Percentiles rank a stretch among this genome's conserved stretches.
These are phyloP conservation scores for Viridothelium virens DNA, from an alignment of 495 filamentous ascomycete genomes.

Conservation along the genomic window DNA sequence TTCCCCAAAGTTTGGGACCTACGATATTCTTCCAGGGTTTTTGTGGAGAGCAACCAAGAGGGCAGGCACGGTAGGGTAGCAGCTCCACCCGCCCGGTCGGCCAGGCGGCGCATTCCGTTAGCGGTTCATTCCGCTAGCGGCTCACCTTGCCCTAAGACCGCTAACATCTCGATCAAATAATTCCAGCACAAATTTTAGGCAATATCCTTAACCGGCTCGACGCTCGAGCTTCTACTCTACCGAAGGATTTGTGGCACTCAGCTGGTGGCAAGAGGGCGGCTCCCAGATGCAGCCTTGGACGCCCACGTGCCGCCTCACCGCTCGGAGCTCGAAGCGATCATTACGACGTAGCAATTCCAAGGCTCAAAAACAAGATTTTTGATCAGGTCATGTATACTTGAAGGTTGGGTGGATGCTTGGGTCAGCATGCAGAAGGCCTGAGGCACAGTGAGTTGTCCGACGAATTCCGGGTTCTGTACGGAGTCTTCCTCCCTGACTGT, in stretches of 20 bases:
- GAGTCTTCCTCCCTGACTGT: neutral
- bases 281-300: neutral
- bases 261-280: neutral
- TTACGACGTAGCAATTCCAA: too few species aligned
- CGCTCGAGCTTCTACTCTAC: neutral
- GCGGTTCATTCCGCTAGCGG: neutral
- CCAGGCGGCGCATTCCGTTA: neutral
- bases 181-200: neutral
- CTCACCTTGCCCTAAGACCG: too few species aligned
- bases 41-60: too few species aligned
- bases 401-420: neutral
- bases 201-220: neutral
- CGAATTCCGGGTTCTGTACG: too few species aligned
- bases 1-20: too few species aligned
- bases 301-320: neutral
- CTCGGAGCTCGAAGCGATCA: neutral
- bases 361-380: too few species aligned
- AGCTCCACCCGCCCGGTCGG: neutral
- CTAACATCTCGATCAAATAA: neutral
- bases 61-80: neutral
- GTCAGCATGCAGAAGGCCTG: neutral
- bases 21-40: too few species aligned
- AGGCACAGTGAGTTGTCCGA: neutral
- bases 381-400: too few species aligned
- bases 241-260: slow-evolving; percentile 5